These are phyloP conservation scores for Angomonas ambiguus DNA, from an alignment of 208 protist genomes.

Conservation along the genomic window DNA sequence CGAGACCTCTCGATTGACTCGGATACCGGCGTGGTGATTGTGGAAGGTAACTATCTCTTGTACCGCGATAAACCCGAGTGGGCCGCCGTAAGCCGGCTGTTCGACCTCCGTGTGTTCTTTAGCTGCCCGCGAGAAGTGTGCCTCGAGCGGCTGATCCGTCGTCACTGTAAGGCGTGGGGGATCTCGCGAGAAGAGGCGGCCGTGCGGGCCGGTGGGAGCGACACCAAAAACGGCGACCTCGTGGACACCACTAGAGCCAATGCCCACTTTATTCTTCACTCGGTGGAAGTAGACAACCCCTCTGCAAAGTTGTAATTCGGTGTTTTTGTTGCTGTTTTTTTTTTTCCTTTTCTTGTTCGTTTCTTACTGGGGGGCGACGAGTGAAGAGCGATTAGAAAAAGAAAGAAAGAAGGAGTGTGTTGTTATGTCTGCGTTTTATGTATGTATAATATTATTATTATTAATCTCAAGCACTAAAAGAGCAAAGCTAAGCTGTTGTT, in stretches of 20 bases:
- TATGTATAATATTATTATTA: too few species aligned
- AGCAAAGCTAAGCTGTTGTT: too few species aligned
- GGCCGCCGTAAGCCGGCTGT: conserved; percentile 47
- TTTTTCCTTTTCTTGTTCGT: not conserved
- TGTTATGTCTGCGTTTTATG: too few species aligned
- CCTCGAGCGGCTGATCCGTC: conserved; percentile 43
- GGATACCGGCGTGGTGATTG: conserved; percentile 46
- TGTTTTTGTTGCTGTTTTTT: not conserved
- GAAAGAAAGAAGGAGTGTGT: not conserved
- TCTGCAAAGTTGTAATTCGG: conserved; percentile 17
- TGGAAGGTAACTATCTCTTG: conserved; percentile 78
- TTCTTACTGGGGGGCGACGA: not conserved
- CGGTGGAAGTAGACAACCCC: conserved; percentile 36
- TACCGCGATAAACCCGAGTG: conserved; percentile 55
- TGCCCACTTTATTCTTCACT: conserved; percentile 55
- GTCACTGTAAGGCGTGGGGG: conserved; percentile 72
- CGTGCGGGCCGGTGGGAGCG: conserved; percentile 53
- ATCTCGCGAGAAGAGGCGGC: conserved; percentile 45
- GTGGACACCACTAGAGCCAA: conserved; percentile 46
- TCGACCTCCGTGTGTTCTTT: conserved; percentile 65
- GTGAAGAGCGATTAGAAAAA: not conserved
- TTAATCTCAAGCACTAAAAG: too few species aligned
- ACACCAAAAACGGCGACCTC: conserved; percentile 67
- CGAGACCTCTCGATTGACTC: conserved; percentile 37
- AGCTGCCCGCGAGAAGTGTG: conserved; percentile 33